Evolutionary conservation across 2,329 filamentous ascomycete species (phyloP).

Genomic region (Fusarium sp.): DNA sequence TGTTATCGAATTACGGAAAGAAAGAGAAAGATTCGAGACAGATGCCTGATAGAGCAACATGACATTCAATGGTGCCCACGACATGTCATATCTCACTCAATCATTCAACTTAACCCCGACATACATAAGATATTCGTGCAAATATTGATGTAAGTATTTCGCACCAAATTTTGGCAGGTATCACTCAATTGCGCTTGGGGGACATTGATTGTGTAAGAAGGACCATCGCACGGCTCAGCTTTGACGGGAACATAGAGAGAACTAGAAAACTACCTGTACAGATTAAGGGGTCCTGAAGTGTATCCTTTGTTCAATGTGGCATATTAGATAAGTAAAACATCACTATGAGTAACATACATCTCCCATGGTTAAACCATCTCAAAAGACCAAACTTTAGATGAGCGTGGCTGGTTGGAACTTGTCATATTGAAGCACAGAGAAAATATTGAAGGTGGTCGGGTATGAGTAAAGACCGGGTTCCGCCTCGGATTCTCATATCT

Average conservation of each 20-base stretch:
- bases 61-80: neutral
- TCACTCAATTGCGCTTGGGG: too few species aligned
- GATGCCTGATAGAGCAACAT: neutral
- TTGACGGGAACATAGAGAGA: neutral
- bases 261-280: neutral
- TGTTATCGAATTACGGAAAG: too few species aligned
- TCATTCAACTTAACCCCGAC: too few species aligned
- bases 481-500: conserved; percentile 66
- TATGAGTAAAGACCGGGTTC: conserved; percentile 53
- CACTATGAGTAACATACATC: neutral
- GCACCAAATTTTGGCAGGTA: too few species aligned
- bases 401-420: conserved; percentile 4
- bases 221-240: neutral
- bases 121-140: neutral
- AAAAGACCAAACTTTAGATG: conserved; percentile 1
- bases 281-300: neutral
- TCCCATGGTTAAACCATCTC: neutral
- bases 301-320: neutral
- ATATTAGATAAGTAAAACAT: neutral
- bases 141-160: neutral
- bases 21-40: neutral
- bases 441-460: conserved; percentile 45
- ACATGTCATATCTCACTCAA: neutral
- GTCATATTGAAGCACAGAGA: conserved; percentile 39
- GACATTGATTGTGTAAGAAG: neutral